Percentiles rank a stretch among this genome's conserved stretches.
Evolutionary conservation across 371 early-diverging fungal genomes (phyloP).

Genomic region (Phascolomyces articulosus): DNA sequence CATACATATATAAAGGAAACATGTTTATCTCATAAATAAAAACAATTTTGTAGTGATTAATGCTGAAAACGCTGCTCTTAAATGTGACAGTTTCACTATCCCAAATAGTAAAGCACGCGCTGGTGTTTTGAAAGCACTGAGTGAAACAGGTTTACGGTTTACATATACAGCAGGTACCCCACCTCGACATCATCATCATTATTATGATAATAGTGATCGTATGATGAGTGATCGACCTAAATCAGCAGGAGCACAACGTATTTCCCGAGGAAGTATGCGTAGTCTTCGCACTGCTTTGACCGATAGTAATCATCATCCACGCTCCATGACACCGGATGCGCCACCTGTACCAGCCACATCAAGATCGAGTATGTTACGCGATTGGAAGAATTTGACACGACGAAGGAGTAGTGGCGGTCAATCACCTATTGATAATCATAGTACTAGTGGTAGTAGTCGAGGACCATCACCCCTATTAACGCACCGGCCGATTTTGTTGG

Average conservation of each 20-base stretch:
- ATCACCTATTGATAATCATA: neutral
- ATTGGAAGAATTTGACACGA: conserved; percentile 36
- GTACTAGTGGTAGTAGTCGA: conserved; percentile 8
- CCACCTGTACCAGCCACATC: conserved; percentile 35
- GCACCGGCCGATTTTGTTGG: conserved; percentile 3
- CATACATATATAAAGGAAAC: too few species aligned
- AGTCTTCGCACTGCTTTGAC: conserved; percentile 15
- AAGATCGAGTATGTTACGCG: conserved; percentile 37
- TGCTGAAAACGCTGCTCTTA: conserved; percentile 75
- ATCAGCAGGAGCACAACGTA: conserved; percentile 25
- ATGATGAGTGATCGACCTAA: conserved; percentile 17
- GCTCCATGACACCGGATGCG: conserved; percentile 13
- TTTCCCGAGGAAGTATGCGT: conserved; percentile 21
- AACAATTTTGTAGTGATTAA: conserved; percentile 62
- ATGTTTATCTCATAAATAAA: too few species aligned
- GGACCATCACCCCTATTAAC: conserved; percentile 9
- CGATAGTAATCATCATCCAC: conserved; percentile 6
- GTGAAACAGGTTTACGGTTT: conserved; percentile 35
- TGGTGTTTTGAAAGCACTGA: conserved; percentile 43
- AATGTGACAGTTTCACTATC: conserved; percentile 56
- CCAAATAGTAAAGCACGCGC: conserved; percentile 57
- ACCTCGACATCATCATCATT: neutral
- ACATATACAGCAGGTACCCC: neutral
- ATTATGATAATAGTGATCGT: neutral
- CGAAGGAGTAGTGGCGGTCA: conserved; percentile 27